phyloP scores from a whole-genome alignment of 2,329 filamentous ascomycete genomes.

The Colletotrichum abscissum region DNA sequence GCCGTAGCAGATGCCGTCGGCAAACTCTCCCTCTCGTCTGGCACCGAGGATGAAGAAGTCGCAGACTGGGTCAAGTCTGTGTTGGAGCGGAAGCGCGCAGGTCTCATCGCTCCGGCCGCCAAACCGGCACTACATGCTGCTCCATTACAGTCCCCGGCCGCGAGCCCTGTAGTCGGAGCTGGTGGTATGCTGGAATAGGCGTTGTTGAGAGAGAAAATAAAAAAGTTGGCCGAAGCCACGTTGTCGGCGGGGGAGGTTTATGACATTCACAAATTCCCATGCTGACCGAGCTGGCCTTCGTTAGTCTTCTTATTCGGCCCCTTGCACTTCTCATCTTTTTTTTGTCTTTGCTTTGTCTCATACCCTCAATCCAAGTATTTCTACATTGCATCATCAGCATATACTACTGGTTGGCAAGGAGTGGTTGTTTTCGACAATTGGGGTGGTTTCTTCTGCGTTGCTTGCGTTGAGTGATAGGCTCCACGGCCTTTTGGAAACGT shows the following conservation, averaged over 20 bases:
- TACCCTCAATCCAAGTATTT: constrained; percentile 35
- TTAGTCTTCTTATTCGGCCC: constrained; percentile 18
- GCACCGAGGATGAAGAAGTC: constrained; percentile 79
- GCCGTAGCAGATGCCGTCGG: constrained; percentile 56
- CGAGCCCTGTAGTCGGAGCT: constrained; percentile 48
- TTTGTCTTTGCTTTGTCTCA: constrained; percentile 32
- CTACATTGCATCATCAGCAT: constrained; percentile 33
- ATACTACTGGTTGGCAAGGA: constrained; percentile 23
- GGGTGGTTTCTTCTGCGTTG: background rate
- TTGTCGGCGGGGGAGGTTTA: constrained; percentile 32
- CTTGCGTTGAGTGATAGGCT: background rate
- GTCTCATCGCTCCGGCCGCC: constrained; percentile 59
- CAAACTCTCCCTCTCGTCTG: constrained; percentile 53
- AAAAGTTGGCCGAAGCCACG: constrained; percentile 1
- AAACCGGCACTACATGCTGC: constrained; percentile 91
- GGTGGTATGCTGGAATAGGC: constrained; percentile 1
- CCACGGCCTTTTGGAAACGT: background rate
- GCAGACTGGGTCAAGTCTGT: constrained; percentile 84
- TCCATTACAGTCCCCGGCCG: constrained; percentile 76
- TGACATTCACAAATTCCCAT: constrained; percentile 14
- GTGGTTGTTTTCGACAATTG: background rate
- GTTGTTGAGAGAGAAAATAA: background rate
- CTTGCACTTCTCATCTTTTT: background rate
- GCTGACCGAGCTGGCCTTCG: constrained; percentile 34
- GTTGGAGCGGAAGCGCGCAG: constrained; percentile 73